Percentiles rank a stretch among this genome's conserved stretches.
These are phyloP conservation scores for Leccinum rimulosum DNA, from an alignment of 768 basidiomycete species.

Conservation along the genomic window DNA sequence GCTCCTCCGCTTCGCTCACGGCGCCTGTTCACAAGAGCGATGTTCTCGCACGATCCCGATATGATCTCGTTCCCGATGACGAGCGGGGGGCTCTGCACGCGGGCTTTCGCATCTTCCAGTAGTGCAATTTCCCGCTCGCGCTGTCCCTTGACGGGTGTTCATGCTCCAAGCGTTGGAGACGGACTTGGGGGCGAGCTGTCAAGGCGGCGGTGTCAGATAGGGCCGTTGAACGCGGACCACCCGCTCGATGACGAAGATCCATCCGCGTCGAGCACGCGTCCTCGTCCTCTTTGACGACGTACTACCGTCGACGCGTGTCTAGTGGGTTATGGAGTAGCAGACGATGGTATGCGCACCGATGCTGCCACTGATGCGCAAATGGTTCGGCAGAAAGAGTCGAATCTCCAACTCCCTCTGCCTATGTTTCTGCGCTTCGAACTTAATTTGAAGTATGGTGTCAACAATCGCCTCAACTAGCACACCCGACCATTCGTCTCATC, in stretches of 20 bases:
- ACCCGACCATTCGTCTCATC: not conserved
- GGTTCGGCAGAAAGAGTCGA: not conserved
- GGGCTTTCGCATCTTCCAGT: constrained; percentile 9
- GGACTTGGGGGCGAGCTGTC: constrained; percentile 6
- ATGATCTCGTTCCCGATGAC: constrained; percentile 7
- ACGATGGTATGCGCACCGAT: not conserved
- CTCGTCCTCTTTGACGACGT: constrained; percentile 12
- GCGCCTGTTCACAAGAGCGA: constrained; percentile 6
- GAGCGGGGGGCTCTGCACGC: not conserved
- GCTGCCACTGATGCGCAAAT: not conserved
- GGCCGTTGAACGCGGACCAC: not conserved
- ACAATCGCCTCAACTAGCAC: no score
- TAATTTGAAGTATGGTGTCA: not conserved
- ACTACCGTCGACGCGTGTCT: not conserved
- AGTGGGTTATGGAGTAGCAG: not conserved
- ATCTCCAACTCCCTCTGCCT: constrained; percentile 4
- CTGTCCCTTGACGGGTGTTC: constrained; percentile 5
- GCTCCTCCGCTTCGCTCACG: constrained; percentile 1
- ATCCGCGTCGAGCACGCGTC: constrained; percentile 6
- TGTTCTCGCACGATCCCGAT: constrained; percentile 10
- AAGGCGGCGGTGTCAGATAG: not conserved
- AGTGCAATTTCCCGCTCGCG: constrained; percentile 10
- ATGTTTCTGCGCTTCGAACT: constrained; percentile 3
- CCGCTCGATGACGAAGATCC: not conserved
- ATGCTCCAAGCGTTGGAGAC: constrained; percentile 9